These are phyloP conservation scores for Fusarium abutilonis DNA, from an alignment of 2,329 filamentous ascomycete species.

Conservation along the genomic window DNA sequence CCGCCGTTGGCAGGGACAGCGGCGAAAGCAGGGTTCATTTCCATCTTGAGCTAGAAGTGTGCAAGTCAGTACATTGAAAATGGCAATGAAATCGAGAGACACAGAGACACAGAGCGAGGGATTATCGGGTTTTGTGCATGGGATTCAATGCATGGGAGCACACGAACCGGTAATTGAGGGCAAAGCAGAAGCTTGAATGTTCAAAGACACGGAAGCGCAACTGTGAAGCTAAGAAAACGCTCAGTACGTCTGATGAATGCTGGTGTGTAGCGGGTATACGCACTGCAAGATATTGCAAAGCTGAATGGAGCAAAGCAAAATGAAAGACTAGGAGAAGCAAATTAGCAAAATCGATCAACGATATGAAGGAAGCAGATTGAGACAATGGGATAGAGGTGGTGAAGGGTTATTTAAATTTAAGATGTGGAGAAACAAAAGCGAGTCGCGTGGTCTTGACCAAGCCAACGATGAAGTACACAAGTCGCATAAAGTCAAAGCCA, in stretches of 20 bases:
- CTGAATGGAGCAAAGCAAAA: slow-evolving; percentile 37
- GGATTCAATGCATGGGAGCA: background rate
- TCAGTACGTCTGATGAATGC: background rate
- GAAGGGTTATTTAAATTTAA: slow-evolving; percentile 2
- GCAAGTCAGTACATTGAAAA: slow-evolving; percentile 14
- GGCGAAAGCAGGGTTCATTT: slow-evolving; percentile 48
- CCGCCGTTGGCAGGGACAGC: slow-evolving; percentile 48
- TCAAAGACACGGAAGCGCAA: slow-evolving; percentile 28
- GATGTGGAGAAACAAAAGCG: background rate
- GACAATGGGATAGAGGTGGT: background rate
- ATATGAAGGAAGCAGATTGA: background rate
- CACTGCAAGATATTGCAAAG: slow-evolving; percentile 33
- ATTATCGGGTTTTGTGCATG: too few relatives aligned
- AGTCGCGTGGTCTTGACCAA: background rate
- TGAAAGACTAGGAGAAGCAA: slow-evolving; percentile 21
- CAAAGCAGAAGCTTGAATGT: slow-evolving; percentile 34
- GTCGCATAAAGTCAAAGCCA: slow-evolving; percentile 7
- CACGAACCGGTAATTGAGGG: slow-evolving; percentile 31
- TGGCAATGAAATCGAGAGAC: background rate
- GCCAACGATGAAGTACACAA: background rate
- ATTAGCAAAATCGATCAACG: slow-evolving; percentile 17
- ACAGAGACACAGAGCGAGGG: background rate
- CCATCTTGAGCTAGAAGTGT: slow-evolving; percentile 45
- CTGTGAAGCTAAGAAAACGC: slow-evolving; percentile 16
- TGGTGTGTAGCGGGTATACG: background rate